Evolutionary conservation across 305 asterid species (phyloP).

Genomic region (Fraxinus ornus): DNA sequence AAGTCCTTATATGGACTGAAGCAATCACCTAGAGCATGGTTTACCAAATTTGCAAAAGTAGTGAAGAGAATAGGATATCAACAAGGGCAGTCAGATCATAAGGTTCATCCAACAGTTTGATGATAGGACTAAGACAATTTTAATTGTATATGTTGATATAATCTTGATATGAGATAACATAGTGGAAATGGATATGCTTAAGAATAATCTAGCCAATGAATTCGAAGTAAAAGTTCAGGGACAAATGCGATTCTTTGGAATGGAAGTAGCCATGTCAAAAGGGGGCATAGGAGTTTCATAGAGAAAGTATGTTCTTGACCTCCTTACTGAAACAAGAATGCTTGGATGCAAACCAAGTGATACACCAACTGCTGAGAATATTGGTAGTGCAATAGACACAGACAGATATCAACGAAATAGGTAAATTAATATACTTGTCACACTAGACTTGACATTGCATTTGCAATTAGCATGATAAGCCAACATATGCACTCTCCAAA

Average conservation of each 20-base stretch:
- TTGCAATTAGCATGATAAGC: background rate
- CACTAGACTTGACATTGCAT: background rate
- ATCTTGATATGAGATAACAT: background rate
- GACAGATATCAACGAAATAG: background rate
- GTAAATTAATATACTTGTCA: background rate
- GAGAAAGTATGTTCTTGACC: background rate
- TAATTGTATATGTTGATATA: background rate
- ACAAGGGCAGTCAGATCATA: background rate
- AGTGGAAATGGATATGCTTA: background rate
- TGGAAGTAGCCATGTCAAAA: background rate
- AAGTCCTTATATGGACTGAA: background rate
- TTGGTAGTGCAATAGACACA: background rate
- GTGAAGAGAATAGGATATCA: background rate
- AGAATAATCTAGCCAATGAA: background rate
- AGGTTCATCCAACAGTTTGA: background rate
- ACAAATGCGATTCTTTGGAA: background rate
- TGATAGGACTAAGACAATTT: background rate
- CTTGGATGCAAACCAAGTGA: background rate
- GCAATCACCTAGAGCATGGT: background rate
- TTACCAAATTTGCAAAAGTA: background rate
- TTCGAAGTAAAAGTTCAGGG: background rate
- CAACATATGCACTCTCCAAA: background rate
- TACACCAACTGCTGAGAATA: background rate
- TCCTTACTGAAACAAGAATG: background rate
- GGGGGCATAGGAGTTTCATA: background rate